Base-by-base conservation (phyloP, 1,284 basidiomycete genomes). In the Pseudozyma tsukubaensis region DNA sequence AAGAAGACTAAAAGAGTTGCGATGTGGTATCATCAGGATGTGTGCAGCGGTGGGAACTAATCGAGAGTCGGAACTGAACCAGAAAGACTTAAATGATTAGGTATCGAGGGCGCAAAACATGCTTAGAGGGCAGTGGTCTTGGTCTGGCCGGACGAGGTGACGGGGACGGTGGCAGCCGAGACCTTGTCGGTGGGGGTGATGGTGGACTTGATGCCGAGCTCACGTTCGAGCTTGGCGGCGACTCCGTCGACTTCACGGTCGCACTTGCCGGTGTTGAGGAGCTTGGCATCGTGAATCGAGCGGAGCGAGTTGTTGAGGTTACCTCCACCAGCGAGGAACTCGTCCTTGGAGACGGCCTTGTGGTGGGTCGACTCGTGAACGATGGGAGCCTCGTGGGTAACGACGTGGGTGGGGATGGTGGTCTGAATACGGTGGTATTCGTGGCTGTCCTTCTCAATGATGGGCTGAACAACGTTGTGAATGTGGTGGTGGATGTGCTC, bases 401-500 rank as follows among this genome's bases (percentile, higher is more conserved):
- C 76, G 40, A 77, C 66, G 47, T 72, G 70, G 47, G 77, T 80
- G 35, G 82, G 82, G 56, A 83, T 78, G 35, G 67, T 69, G n/a
- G 81, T 83, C 52, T 81, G 78, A 53, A 80, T 80, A 50, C 80
- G 77, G 75, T 82, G 77, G 78, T 82, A 77, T 72, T 83, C 82
- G 76, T 84, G 83, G 3, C 72, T 73, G 59, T 85, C 84, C 54
- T 82, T 78, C 74, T 83, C 64, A 32, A 85, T 79, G 58, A 83
- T 72, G 18, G 84, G 84, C 72, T 84, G 83, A 11, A 85, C 83
- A 24, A 85, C 74, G 74, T 85, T 83, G 79, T 84, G 82, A 37
- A 85, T 80, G 72, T 84, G 81, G 72, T 83, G 82, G 75, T 82
- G 80, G 50, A 81, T 76, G 58, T 70, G 65, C 62, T 83, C 81